Evolutionary conservation across 805 yeast species (phyloP), one percentile per base, ranked within the genome.

Genomic region (Kuraishia piskuri): DNA sequence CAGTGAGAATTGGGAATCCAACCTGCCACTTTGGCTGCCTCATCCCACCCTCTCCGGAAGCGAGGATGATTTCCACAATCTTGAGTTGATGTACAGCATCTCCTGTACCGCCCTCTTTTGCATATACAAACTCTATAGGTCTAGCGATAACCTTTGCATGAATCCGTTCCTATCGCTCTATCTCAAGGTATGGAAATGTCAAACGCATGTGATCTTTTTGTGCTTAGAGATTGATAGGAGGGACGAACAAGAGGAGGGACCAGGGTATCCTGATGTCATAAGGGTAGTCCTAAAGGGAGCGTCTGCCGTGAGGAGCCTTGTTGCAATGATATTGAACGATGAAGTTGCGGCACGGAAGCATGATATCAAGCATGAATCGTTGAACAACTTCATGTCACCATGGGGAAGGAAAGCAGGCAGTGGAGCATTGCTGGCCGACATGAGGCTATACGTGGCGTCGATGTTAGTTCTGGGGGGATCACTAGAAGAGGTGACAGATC

Each of bases 101-200:
- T 61, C 70, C 46, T 69, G 73, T 6, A 71, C 75, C 31, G 67
- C 74, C 1, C 68, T 77, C 1, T 71, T 72, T 51, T 63, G 75
- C 4, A 76, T 80, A 26, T 69, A 71, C 60, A 78, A 76, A 56
- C 57, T 79, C 6, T 76, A 73, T 59, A 61, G 61, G 5, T 57
- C 59, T 26, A 64, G 63, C 10, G 68, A 69, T 50, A 77, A 75
- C 55, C 60, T 78, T 6, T 72, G 76, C 21, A 57, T 79, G 51
- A 84, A 84, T 60, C 94, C 94, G 21, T 87, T 83, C 60, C 61
- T 82, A 49, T 77, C 78, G 21, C 72, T 75, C 49, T 77, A 83
- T 55, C 67, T 84, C 9, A 78, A 79, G 49, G 61, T 80, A 5
- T 87, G 94, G 92, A 83, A 84, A 59, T 75, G 79, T 46, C 80